phyloP scores from a whole-genome alignment of 768 basidiomycete species.

The Pluteus cervinus region DNA sequence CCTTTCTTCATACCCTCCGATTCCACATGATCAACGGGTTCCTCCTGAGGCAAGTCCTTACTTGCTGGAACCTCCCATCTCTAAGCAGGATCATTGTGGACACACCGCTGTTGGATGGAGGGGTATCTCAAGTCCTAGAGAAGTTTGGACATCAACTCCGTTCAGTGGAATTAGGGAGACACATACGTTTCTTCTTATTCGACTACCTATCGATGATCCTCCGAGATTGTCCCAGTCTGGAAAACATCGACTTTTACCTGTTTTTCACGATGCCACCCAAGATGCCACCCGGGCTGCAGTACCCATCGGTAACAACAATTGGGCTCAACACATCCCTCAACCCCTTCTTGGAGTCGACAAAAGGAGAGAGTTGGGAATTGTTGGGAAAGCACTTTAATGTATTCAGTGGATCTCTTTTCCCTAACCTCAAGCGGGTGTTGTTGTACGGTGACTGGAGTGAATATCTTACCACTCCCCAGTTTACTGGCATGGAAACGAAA shows the following conservation, averaged over 20 bases:
- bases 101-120: constrained; percentile 28
- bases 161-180: constrained; percentile 52
- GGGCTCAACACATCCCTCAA: constrained; percentile 49
- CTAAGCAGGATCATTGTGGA: constrained; percentile 49
- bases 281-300: constrained; percentile 1
- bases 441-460: constrained; percentile 51
- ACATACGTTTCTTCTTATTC: constrained; percentile 44
- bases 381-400: constrained; percentile 42
- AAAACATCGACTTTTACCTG: constrained; percentile 49
- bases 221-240: constrained; percentile 36
- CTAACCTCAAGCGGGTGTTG: constrained; percentile 37
- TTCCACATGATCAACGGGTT: constrained; percentile 41
- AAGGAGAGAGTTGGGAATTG: constrained; percentile 30
- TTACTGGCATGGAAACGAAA: constrained; percentile 21
- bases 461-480: constrained; percentile 30
- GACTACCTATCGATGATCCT: constrained; percentile 46
- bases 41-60: constrained; percentile 41
- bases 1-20: constrained; percentile 47
- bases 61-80: constrained; percentile 46
- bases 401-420: constrained; percentile 34
- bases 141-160: constrained; percentile 43
- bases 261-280: constrained; percentile 39
- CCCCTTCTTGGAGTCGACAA: constrained; percentile 27
- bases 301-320: constrained; percentile 33
- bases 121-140: constrained; percentile 27